Evolutionary conservation across 352 stramenopile genomes (phyloP).

Genomic region (Globisporangium recalcitrans): DNA sequence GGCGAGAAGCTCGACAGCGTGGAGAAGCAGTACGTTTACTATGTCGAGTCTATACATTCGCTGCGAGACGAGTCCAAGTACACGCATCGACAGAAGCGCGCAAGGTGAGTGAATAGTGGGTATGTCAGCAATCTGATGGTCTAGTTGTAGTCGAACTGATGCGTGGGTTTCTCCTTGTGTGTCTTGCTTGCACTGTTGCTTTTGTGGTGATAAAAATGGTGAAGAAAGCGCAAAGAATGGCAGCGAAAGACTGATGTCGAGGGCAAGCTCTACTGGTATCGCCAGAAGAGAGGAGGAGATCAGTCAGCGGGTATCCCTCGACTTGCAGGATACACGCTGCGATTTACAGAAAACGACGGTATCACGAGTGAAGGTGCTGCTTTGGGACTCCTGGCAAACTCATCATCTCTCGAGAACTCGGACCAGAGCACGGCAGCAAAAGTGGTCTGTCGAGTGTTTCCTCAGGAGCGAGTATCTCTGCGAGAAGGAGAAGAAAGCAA

Average conservation of each 20-base stretch:
- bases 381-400: no score
- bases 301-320: not conserved
- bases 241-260: slow-evolving; percentile 26
- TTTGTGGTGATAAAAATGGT: no score
- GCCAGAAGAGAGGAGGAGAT: not conserved
- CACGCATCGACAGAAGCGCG: not conserved
- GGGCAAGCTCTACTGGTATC: slow-evolving; percentile 27
- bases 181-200: no score
- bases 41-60: not conserved
- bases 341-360: not conserved
- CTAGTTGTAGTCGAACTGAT: no score
- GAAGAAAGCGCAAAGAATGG: slow-evolving; percentile 36
- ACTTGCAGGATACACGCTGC: not conserved
- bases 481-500: not conserved
- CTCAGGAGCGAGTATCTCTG: not conserved
- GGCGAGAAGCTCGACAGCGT: slow-evolving; percentile 72
- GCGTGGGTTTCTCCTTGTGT: no score
- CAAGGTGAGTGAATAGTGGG: not conserved
- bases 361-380: no score
- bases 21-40: slow-evolving; percentile 15
- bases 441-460: not conserved
- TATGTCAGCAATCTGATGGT: no score
- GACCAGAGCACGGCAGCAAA: not conserved
- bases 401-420: not conserved
- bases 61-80: not conserved